Conservation (phyloP, 2,329 filamentous ascomycete species). For the Daldinia sp. region DNA sequence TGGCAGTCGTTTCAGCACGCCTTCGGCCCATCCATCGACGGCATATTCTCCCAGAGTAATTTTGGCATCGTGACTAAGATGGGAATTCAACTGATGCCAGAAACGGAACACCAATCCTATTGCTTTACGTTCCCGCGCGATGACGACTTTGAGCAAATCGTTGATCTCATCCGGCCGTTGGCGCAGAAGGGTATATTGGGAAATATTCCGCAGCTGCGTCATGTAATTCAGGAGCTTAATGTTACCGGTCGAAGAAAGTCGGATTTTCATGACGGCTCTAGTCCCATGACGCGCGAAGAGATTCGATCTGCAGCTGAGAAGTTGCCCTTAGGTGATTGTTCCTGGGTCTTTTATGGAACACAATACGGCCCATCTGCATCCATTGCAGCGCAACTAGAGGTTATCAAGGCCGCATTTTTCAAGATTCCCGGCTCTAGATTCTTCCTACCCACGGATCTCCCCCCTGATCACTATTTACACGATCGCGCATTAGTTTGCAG, state of each 20-base stretch:
- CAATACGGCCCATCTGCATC: slow-evolving; percentile 48
- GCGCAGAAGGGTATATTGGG: slow-evolving; percentile 54
- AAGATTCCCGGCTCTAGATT: slow-evolving; percentile 53
- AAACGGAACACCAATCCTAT: slow-evolving; percentile 50
- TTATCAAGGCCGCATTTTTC: slow-evolving; percentile 55
- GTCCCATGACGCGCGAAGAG: slow-evolving; percentile 45
- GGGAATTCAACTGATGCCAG: slow-evolving; percentile 55
- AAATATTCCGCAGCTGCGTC: slow-evolving; percentile 56
- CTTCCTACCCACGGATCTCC: slow-evolving; percentile 52
- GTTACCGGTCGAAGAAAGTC: slow-evolving; percentile 52
- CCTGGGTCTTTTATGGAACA: slow-evolving; percentile 62
- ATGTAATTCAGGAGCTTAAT: slow-evolving; percentile 55
- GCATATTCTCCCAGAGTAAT: slow-evolving; percentile 61
- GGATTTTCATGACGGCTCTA: slow-evolving; percentile 39
- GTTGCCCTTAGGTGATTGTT: slow-evolving; percentile 52
- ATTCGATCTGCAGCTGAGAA: slow-evolving; percentile 46
- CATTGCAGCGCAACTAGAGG: slow-evolving; percentile 47
- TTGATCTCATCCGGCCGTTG: slow-evolving; percentile 50
- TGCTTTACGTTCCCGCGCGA: slow-evolving; percentile 50
- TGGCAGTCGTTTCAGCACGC: slow-evolving; percentile 52
- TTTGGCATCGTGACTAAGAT: slow-evolving; percentile 64
- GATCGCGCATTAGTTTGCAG: slow-evolving; percentile 48
- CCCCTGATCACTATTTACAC: slow-evolving; percentile 50
- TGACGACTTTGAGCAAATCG: slow-evolving; percentile 40
- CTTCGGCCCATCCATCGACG: slow-evolving; percentile 52